Evolutionary conservation across 805 yeast genomes (phyloP), one percentile per base, ranked within the genome.

Genomic region (Scheffersomyces coipomensis): DNA sequence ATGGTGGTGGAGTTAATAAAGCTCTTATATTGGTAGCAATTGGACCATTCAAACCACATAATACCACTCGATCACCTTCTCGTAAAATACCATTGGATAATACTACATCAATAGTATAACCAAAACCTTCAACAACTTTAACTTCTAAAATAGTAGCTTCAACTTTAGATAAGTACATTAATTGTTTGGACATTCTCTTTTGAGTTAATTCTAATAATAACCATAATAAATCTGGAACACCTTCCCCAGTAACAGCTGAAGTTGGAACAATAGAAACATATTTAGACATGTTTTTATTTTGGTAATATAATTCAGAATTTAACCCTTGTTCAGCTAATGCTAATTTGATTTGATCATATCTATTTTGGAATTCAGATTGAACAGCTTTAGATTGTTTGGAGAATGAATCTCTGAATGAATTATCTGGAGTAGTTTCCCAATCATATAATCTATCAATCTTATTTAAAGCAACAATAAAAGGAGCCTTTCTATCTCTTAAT

Each of bases 211-310:
- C 98, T 55, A 93, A 77, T 59, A 93, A 74, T 65, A 93, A 78
- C 91, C 97, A 89, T 59, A 93, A 79, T 71, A 93, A 77, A 80
- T 93, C 99, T 36, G 99, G 99, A 54, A 93, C 95, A 86, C 99
- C 99, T 71, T 93, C 99, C 65, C 99, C 99, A 11, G 97, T 90
- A 33, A 90, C 95, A 40, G 99, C 99, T 46, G 98, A 91, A 15
- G 99, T 93, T 53, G 99, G 99, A 33, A 93, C 96, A 55, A 93
- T 85, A 26, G 97, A 89, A 40, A 93, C 99, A 58, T 83, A 88
- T 64, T 89, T 88, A 40, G 97, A 71, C 78, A 91, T 71, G 72
- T 91, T 93, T 66, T 85, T 86, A 78, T 93, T 93, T 67, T 91
- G 88, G 86, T 76, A 93, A 68, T 93, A 93, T 48, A 93, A 77